These are phyloP conservation scores for Vaccinium darrowii DNA, from an alignment of 148 eudicot species.

Conservation along the genomic window DNA sequence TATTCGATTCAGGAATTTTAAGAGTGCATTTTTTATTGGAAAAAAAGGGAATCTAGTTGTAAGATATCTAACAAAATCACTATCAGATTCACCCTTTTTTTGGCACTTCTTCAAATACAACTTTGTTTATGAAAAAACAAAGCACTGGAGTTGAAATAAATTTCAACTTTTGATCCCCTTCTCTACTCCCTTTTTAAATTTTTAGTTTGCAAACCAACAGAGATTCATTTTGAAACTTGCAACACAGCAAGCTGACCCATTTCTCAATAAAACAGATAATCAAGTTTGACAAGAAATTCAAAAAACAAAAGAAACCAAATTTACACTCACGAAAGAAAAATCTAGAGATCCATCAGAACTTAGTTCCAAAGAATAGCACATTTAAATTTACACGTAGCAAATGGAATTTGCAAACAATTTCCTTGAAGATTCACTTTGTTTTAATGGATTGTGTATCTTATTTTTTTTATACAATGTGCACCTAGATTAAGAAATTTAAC, in stretches of 20 bases:
- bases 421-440: background rate
- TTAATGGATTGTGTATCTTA: background rate
- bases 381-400: background rate
- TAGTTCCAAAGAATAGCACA: background rate
- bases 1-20: background rate
- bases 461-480: background rate
- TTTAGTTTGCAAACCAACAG: no score
- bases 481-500: background rate
- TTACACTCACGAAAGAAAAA: background rate
- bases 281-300: no score
- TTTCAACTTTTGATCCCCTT: background rate
- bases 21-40: background rate
- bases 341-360: background rate
- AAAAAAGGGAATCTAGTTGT: background rate
- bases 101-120: background rate
- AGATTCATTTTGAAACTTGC: no score
- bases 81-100: background rate
- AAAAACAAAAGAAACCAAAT: no score
- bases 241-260: no score
- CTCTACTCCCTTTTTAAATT: background rate
- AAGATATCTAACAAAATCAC: background rate
- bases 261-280: no score
- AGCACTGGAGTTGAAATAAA: background rate
- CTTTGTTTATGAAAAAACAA: background rate
- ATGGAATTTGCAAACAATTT: background rate